A percentile compares a stretch with the other conserved stretches of the same genome.
phyloP scores from a whole-genome alignment of 257 asterid species.

The Scutellaria baicalensis region DNA sequence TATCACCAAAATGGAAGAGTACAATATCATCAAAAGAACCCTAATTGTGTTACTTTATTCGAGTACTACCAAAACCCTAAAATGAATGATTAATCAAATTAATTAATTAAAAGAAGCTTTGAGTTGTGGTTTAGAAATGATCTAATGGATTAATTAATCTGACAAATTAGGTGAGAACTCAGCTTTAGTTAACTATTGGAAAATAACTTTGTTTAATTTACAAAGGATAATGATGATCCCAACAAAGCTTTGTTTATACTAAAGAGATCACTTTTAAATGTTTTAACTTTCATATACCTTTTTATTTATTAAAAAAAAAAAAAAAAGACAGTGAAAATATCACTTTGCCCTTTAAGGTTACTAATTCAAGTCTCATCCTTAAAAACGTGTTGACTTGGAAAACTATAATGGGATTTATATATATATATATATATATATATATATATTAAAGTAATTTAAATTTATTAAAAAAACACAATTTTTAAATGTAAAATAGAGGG shows the following conservation, averaged over 20 bases:
- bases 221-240: conserved; percentile 32
- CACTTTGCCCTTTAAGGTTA: conserved; percentile 10
- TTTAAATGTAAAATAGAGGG: background rate
- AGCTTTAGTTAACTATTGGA: conserved; percentile 19
- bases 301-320: background rate
- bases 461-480: background rate
- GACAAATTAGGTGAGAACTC: conserved; percentile 21
- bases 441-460: background rate
- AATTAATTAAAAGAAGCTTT: background rate
- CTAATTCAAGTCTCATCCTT: background rate
- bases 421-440: too few species aligned
- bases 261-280: conserved; percentile 12
- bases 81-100: background rate
- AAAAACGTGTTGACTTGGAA: conserved; percentile 26
- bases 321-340: background rate
- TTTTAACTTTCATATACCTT: conserved; percentile 23
- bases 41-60: too few species aligned
- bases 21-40: too few species aligned
- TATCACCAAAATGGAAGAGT: too few species aligned
- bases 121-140: background rate
- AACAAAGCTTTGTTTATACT: conserved; percentile 20
- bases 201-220: conserved; percentile 16
- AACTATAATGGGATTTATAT: background rate
- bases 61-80: too few species aligned
- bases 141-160: background rate